phyloP scores from a whole-genome alignment of 2,329 filamentous ascomycete genomes.

The Hymenoscyphus albidus region DNA sequence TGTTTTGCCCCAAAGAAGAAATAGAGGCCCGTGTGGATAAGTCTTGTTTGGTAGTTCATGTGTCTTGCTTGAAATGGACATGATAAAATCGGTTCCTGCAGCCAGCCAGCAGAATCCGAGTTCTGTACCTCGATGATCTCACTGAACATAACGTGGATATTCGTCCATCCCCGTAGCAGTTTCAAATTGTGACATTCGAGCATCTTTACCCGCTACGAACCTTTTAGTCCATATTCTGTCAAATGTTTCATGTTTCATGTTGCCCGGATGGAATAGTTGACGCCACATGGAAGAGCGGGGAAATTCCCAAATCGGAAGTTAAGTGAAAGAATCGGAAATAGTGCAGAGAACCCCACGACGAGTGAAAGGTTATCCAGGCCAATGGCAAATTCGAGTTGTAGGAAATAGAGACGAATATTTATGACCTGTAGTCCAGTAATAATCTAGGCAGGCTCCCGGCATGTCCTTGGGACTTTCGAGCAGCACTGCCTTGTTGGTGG shows the following conservation, averaged over 20 bases:
- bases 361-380: constrained; percentile 5
- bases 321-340: background rate
- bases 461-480: background rate
- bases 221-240: constrained; percentile 13
- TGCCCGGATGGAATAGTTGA: background rate
- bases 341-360: constrained; percentile 13
- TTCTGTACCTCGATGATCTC: constrained; percentile 11
- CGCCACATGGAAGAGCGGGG: constrained; percentile 15
- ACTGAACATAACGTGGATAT: constrained; percentile 9
- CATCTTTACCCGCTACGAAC: constrained; percentile 17
- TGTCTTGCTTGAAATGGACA: constrained; percentile 1
- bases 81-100: constrained; percentile 21
- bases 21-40: background rate
- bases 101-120: constrained; percentile 17
- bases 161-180: constrained; percentile 4
- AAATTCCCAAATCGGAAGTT: constrained; percentile 16
- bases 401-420: background rate
- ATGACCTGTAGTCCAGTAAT: constrained; percentile 10
- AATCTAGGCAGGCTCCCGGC: constrained; percentile 3
- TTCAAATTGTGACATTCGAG: constrained; percentile 7
- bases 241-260: constrained; percentile 26
- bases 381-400: constrained; percentile 7
- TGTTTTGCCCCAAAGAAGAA: constrained; percentile 1
- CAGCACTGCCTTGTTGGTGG: constrained; percentile 4
- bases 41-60: constrained; percentile 5